Base-by-base conservation (phyloP, 2,329 filamentous ascomycete genomes). In the Neocatenulostroma microsporum region DNA sequence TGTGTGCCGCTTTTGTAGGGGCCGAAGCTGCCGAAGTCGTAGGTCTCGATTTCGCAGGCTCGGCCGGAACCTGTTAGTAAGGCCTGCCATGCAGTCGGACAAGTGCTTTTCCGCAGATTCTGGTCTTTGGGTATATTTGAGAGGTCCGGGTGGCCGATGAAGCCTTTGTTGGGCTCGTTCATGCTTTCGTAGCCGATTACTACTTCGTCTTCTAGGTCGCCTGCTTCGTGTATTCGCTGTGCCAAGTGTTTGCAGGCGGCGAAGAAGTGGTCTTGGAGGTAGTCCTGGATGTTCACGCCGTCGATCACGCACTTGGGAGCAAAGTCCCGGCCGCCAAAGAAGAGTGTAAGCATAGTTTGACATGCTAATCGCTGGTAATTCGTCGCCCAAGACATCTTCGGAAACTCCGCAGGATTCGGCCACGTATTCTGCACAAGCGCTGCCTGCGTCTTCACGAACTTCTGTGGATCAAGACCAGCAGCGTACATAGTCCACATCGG, bases 301-400 rank as follows among this genome's bases (percentile, higher is more conserved):
- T 98, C 80, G 38, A 98, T 89, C 48, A 95, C 83, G 49, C 89
- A 94, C 55, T 94, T 95, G 3, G 93, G 93, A 1, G 91, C 85
- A 67, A 95, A 96, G 53, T 93, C 85, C 45, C 72, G 78, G 23
- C 91, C 91, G 7, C 74, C 88, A 60, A 93, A 98, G 66, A 94
- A 98, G 34, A 96, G 66, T 0, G 89, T 94, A 58, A 95, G 96
- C 49, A 96, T 86, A 30, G 86, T 88, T 48, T 88, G 85, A 33
- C 82, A 84, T 2, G 82, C 88, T 33, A 96, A 70, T 17, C 91
- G 77, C 44, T 78, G 83, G 62, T 98, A 98, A 58, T 98, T 98
- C 34, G 93, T 96, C 12, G 89, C 87, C 91, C 91, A 98, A 40
- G 96, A 89, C 93, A 98, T 98, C 66, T 95, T 96, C 17, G 91